Percentiles rank a stretch among this genome's conserved stretches.
phyloP scores from a whole-genome alignment of 2,329 filamentous ascomycete species.

The Neonectria punicea region DNA sequence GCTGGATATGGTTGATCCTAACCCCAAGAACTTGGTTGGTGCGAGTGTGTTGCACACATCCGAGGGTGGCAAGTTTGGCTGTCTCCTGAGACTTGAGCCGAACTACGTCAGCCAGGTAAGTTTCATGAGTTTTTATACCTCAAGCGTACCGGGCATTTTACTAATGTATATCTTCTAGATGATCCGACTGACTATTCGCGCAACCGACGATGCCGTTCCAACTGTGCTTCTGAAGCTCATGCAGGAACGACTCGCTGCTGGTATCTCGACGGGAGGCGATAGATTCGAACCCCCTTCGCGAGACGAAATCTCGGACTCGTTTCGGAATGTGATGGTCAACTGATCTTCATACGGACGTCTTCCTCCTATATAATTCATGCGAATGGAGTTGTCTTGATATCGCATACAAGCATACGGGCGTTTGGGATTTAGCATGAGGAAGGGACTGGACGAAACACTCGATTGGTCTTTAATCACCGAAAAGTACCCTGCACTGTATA shows the following conservation, averaged over 20 bases:
- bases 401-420: conserved; percentile 47
- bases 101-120: conserved; percentile 92
- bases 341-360: conserved; percentile 34
- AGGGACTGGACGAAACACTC: conserved; percentile 36
- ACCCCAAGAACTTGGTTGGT: conserved; percentile 92
- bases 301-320: conserved; percentile 64
- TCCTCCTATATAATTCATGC: conserved; percentile 39
- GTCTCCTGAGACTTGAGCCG: conserved; percentile 91
- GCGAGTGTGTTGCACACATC: conserved; percentile 86
- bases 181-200: conserved; percentile 92
- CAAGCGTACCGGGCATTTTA: not conserved
- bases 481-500: conserved; percentile 31
- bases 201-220: conserved; percentile 91
- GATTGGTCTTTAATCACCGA: conserved; percentile 36
- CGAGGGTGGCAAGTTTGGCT: conserved; percentile 91
- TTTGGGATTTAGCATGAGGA: conserved; percentile 44
- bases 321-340: conserved; percentile 66
- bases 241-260: conserved; percentile 79
- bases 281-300: conserved; percentile 54
- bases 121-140: conserved; percentile 21
- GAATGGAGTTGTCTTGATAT: conserved; percentile 42
- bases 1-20: conserved; percentile 87
- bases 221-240: conserved; percentile 83
- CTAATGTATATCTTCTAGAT: conserved; percentile 69
- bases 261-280: conserved; percentile 56